Evolutionary conservation across 768 basidiomycete genomes (phyloP).

Genomic region (Plicaturopsis crispa): DNA sequence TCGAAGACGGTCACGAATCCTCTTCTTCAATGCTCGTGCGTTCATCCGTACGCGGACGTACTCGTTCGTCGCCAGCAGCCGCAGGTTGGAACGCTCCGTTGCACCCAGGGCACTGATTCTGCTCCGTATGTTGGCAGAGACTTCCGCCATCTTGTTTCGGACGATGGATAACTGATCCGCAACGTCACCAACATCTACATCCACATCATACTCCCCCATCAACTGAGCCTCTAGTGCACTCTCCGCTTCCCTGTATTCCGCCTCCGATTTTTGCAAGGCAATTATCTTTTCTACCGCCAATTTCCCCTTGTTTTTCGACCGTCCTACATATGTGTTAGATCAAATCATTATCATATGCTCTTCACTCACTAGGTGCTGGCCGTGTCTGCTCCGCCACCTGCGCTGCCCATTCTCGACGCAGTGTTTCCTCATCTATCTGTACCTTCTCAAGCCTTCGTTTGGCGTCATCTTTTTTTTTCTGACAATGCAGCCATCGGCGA

Average conservation of each 20-base stretch:
- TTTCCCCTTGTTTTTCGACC: not conserved
- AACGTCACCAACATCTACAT: too few relatives aligned
- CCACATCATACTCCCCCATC: too few relatives aligned
- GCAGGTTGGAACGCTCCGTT: too few relatives aligned
- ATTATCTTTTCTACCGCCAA: not conserved
- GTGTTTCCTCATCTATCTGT: not conserved
- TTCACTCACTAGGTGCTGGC: slow-evolving; percentile 1
- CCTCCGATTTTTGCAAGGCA: not conserved
- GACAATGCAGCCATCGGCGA: slow-evolving; percentile 5
- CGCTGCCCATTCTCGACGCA: slow-evolving; percentile 7
- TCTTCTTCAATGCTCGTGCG: slow-evolving; percentile 12
- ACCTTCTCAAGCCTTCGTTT: not conserved
- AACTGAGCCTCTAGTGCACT: not conserved
- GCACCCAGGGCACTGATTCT: too few relatives aligned
- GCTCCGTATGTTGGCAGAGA: too few relatives aligned
- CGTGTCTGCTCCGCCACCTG: slow-evolving; percentile 3
- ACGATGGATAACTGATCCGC: too few relatives aligned
- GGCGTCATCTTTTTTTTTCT: slow-evolving; percentile 4
- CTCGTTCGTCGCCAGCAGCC: too few relatives aligned
- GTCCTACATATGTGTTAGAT: slow-evolving; percentile 5
- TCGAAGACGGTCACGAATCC: slow-evolving; percentile 9
- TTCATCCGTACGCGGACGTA: slow-evolving; percentile 12
- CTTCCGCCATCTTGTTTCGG: too few relatives aligned
- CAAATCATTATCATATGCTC: not conserved
- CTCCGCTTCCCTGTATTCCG: not conserved